These are phyloP conservation scores for Bipolaris gigantea DNA, from an alignment of 2,329 filamentous ascomycete genomes.

Conservation along the genomic window DNA sequence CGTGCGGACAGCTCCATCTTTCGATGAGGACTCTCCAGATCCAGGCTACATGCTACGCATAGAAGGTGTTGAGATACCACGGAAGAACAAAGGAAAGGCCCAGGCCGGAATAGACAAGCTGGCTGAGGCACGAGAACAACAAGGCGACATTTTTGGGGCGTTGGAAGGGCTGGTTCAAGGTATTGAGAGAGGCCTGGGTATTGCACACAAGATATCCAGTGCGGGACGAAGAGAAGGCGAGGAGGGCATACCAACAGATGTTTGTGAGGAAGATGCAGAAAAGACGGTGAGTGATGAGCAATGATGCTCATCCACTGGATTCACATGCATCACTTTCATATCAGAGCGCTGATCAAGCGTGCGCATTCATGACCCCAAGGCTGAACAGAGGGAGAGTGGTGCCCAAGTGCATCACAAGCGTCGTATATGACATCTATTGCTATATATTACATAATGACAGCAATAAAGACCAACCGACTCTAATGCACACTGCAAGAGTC, in stretches of 20 bases:
- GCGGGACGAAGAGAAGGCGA: slow-evolving; percentile 15
- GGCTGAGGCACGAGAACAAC: slow-evolving; percentile 35
- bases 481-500: neutral
- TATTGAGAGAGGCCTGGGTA: slow-evolving; percentile 42
- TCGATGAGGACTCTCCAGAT: slow-evolving; percentile 52
- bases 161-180: slow-evolving; percentile 43
- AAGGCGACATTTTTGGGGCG: slow-evolving; percentile 41
- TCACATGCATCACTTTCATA: neutral
- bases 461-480: neutral
- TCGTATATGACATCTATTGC: neutral
- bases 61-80: slow-evolving; percentile 54
- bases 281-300: slow-evolving; percentile 5
- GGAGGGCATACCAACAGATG: slow-evolving; percentile 12
- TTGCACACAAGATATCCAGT: slow-evolving; percentile 39
- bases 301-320: neutral
- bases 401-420: neutral
- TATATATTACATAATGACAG: neutral
- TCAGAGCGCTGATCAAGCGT: neutral
- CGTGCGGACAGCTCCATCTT: slow-evolving; percentile 64
- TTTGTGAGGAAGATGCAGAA: slow-evolving; percentile 5
- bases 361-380: neutral
- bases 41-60: slow-evolving; percentile 63
- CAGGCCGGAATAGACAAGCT: slow-evolving; percentile 33
- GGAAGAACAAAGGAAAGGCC: slow-evolving; percentile 37
- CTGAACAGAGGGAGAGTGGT: neutral